Evolutionary conservation across 371 early-diverging fungal genomes (phyloP), one percentile per base, ranked within the genome.

Genomic region (Zopfochytrium polystomum): DNA sequence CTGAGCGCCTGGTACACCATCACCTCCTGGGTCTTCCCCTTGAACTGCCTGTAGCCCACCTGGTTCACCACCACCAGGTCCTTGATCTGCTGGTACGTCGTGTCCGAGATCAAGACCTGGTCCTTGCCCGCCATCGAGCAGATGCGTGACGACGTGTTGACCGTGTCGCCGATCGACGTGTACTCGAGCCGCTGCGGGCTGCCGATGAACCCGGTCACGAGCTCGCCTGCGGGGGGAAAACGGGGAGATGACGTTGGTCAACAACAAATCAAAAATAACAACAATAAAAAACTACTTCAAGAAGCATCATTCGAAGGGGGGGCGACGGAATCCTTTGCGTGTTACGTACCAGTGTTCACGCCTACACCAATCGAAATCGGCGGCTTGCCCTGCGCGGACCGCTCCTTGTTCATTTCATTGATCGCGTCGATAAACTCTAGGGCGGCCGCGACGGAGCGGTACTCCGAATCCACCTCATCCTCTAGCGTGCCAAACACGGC

Each of bases 91-190:
- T 67, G 57, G 22, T 61, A 64, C 25, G 82, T 82, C 11, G 46
- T 52, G 43, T 80, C 76, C 15, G 72, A 66, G 18, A 82, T 72
- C 29, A 82, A 62, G 15, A 82, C 78, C 52, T 78, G 79, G 67
- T 79, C 69, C 18, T 32, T 27, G 20, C 31, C 26, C 3, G 82
- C 74, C 63, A 71, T 70, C 13, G 65, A 60, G 51, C 79, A 81
- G 38, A 82, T 71, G 1, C 82, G 66, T 9, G 75, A 74, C 18
- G 80, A 66, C 6, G 73, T 74, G 70, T 82, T 82, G 50, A 82
- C 82, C n/a, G 77, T 71, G 58, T 82, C 82, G 47, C 82, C 82
- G 50, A 82, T 82, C 56, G 70, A 77, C 32, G 82, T 82, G 62
- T 77, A 80, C 55, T 82, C 82, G 26, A 82, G 65, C 25, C 82